Evolutionary conservation across 805 yeast species (phyloP), one percentile per base, ranked within the genome.

Genomic region (Zygosaccharomyces kombuchaensis): DNA sequence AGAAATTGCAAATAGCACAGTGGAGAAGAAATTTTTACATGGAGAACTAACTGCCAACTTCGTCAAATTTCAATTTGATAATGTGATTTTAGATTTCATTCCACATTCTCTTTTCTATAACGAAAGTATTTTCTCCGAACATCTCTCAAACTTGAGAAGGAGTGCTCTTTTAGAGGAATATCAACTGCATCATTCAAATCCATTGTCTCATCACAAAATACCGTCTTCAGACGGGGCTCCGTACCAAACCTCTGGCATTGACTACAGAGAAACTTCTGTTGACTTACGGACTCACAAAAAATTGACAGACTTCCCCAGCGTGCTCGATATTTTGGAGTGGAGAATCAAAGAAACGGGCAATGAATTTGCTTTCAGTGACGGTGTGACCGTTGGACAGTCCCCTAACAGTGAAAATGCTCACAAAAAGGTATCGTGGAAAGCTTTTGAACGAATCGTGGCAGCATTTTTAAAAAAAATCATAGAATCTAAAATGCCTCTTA

Each of bases 1-100:
- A 16, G 98, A 93, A 56, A 84, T 93, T 51, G 98, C 98, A 0
- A 93, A 90, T 55, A 87, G 69, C 81, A 84, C 75, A 81, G 57
- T 88, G 86, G 66, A 87, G 82, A 58, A 78, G 82, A 76, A 79
- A 53, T 89, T 89, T 60, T 71, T 81, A 34, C 84, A 81, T 53
- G 98, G 98, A 2, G 72, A 76, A n/a, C 68, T 93, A 17, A 74
- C 78, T n/a, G 82, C 95, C 0, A 82, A 78, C 22, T 90, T 80
- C 65, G 88, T 89, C 43, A 88, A 87, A 59, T 93, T 89, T 41
- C 70, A 66, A 43, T 51, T 66, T 35, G 70, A 66, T 42, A 63
- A 62, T 41, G 58, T 64, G n/a, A 55, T 65, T 9, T 36, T 64
- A 8, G 70, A 66, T 50, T 63, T 63, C 43, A 43, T 66, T 13